Percentiles rank a stretch among this genome's conserved stretches.
Conservation (phyloP, 129 eudicot genomes). For the Flaveria ramosissima region DNA sequence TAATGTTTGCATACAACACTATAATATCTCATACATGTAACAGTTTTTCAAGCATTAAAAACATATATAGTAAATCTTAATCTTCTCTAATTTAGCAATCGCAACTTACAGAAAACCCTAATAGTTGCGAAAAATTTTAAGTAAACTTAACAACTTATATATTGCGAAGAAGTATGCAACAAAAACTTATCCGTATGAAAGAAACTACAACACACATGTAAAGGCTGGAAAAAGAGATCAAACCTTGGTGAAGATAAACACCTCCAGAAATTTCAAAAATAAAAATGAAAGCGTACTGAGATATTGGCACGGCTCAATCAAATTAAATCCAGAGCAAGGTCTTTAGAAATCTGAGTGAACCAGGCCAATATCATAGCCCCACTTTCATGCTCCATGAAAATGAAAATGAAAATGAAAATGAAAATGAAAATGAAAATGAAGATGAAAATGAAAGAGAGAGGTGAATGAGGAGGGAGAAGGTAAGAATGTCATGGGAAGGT, state of each 20-base stretch:
- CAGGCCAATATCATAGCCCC: slow-evolving; percentile 70
- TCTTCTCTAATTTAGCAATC: neutral
- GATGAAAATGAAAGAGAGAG: neutral
- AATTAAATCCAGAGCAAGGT: slow-evolving; percentile 5
- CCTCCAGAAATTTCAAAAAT: neutral
- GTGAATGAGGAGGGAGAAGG: slow-evolving; percentile 32
- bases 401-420: neutral
- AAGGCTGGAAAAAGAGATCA: neutral
- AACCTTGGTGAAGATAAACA: slow-evolving; percentile 14
- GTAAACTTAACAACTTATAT: no score
- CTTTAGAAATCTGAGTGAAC: slow-evolving; percentile 52
- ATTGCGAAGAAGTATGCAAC: neutral
- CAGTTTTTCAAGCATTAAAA: neutral
- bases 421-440: neutral
- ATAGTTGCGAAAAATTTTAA: neutral
- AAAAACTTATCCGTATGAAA: neutral
- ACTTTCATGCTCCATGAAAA: slow-evolving; percentile 39
- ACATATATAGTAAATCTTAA: neutral
- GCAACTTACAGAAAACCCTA: neutral
- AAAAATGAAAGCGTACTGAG: slow-evolving; percentile 51
- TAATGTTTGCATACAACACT: neutral
- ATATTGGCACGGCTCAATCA: slow-evolving; percentile 92
- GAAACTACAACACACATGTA: neutral
- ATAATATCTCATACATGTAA: neutral
- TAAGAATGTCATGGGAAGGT: slow-evolving; percentile 41